phyloP scores from a whole-genome alignment of 1,284 basidiomycete species.

The Pyrrhoderma noxium region DNA sequence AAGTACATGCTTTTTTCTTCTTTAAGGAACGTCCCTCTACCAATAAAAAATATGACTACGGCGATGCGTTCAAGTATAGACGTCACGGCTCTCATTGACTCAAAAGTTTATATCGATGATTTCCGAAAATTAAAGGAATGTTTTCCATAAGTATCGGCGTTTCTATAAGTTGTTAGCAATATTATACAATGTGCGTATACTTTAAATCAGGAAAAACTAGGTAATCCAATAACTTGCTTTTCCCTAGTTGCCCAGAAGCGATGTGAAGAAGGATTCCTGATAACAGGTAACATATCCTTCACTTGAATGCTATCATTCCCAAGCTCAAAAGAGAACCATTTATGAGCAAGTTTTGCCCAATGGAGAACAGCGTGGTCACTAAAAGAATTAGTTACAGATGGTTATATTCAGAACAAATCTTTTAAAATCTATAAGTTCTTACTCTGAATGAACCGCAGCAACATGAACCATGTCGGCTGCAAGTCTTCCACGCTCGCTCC shows the following conservation, averaged over 20 bases:
- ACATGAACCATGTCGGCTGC: slow-evolving; percentile 53
- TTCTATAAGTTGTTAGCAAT: too few relatives aligned
- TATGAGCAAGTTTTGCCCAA: slow-evolving; percentile 42
- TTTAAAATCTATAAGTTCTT: slow-evolving; percentile 22
- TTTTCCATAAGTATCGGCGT: too few relatives aligned
- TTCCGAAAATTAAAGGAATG: slow-evolving; percentile 1
- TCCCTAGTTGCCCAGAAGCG: slow-evolving; percentile 39
- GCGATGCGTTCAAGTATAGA: slow-evolving; percentile 4
- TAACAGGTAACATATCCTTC: slow-evolving; percentile 30
- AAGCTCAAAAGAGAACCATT: slow-evolving; percentile 51
- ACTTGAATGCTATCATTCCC: slow-evolving; percentile 45
- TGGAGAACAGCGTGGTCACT: slow-evolving; percentile 37
- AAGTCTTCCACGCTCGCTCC: slow-evolving; percentile 52
- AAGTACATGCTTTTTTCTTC: slow-evolving; percentile 5
- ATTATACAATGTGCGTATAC: too few relatives aligned
- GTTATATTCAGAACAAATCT: background rate
- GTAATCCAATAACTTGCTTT: slow-evolving; percentile 1
- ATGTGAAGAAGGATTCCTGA: slow-evolving; percentile 36
- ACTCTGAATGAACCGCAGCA: slow-evolving; percentile 56
- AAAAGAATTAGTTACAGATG: slow-evolving; percentile 3
- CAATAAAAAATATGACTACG: slow-evolving; percentile 4
- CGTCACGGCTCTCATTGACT: background rate
- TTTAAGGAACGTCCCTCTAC: background rate
- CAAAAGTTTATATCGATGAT: slow-evolving; percentile 3
- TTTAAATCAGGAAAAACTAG: background rate